Conservation (phyloP, 1,284 basidiomycete genomes). For the Caloboletus inedulis region DNA sequence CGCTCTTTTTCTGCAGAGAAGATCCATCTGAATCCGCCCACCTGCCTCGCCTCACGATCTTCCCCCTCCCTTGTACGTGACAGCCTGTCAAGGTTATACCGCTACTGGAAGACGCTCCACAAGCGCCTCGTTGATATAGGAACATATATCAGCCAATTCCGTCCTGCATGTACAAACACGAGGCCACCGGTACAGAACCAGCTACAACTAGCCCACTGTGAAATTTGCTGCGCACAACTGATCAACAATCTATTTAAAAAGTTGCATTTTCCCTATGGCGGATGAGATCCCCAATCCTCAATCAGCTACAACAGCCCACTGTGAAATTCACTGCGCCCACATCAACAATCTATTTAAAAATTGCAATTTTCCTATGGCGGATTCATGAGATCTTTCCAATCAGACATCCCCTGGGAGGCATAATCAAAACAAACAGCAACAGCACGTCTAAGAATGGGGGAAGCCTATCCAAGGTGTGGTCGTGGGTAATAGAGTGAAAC, state of each 20-base stretch:
- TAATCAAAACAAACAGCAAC: constrained; percentile 1
- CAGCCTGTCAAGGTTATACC: constrained; percentile 25
- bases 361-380: no score
- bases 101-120: constrained; percentile 19
- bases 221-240: background rate
- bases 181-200: constrained; percentile 3
- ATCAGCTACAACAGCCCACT: constrained; percentile 3
- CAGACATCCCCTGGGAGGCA: background rate
- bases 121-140: constrained; percentile 14
- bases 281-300: background rate
- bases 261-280: background rate
- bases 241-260: no score
- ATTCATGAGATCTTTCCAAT: background rate
- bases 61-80: constrained; percentile 14
- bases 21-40: constrained; percentile 9
- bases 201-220: constrained; percentile 4
- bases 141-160: constrained; percentile 2
- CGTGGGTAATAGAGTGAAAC: constrained; percentile 8
- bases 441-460: constrained; percentile 7
- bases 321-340: background rate
- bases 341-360: no score
- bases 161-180: constrained; percentile 11
- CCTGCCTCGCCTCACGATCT: constrained; percentile 3
- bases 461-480: background rate
- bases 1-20: constrained; percentile 12